Base-by-base conservation (phyloP, 192 early-diverging fungal genomes). In the Backusella parvicylindrica region DNA sequence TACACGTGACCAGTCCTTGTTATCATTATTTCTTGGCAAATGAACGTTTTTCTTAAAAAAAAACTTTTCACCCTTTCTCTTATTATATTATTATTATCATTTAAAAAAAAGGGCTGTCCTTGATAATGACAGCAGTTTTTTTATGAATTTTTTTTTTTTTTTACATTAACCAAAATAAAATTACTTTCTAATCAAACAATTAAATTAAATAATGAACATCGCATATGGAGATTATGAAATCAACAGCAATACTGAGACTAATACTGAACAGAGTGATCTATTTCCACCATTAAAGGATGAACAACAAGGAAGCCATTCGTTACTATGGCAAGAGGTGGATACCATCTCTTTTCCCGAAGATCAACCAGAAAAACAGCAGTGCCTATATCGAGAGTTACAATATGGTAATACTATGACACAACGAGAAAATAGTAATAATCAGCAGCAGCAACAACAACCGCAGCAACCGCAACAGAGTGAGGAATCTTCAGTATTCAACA, bases 401-500 rank as follows among this genome's bases (percentile, higher is more conserved):
- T 47, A 47, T 16, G n/a, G 16, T n/a, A 0, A 0, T 47, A 16
- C 43, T 1, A n/a, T 47, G n/a, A 6, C 4, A 8, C 43, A 47
- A 18, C 43, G 43, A n/a, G 43, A 47, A 47, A 47, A 6, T 6
- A 16, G 15, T 16, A 15, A 15, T n/a, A 3, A 41, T 41, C 40
- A 47, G 43, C 16, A 47, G n/a, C 35, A 15, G 2, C 33, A 68
- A n/a, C 67, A n/a, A 9, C 67, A 68, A 9, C 33, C 5, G 7
- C 65, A 33, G 18, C 65, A 30, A 35, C 18, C 11, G 31, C 26
- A n/a, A 68, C 18, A 33, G 67, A 18, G 30, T 15, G 40, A 56
- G 30, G 49, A 69, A 11, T 63, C 73, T 2, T 66, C 79, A 30
- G 74, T 68, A 26, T 81, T 81, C 36, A 81, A 81, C 71, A 81